Evolutionary conservation across 2,329 filamentous ascomycete genomes (phyloP), one percentile per base, ranked within the genome.

Genomic region (Xenoacremonium recifei): DNA sequence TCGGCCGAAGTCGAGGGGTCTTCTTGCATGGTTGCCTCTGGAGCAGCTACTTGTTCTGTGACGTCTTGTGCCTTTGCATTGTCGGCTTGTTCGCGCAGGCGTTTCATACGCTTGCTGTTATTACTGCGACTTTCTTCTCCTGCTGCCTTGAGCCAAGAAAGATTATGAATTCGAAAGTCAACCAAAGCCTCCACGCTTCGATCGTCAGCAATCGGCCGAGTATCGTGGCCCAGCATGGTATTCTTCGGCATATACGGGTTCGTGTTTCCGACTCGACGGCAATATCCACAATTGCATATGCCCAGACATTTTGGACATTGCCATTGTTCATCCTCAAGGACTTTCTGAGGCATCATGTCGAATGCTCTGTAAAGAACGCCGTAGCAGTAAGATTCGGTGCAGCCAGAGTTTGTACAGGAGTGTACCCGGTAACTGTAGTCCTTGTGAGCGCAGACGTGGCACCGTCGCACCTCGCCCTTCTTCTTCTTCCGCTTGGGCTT

Each of bases 351-450:
- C 78, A 89, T 86, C 61, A 90, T 80, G 62, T 97, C 92, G 58
- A 96, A 96, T 1, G 89, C 91, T 41, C 93, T 78, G 67, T 90
- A 97, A 2, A 99, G 74, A 13, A 86, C 86, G n/a, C 92, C 92
- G 59, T 95, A 99, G 63, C 93, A 97, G 61, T 95, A 99, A 1
- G 80, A 81, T 41, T 87, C 75, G 11, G 77, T 73, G 58, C 93
- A 97, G 7, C 76, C 79, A 3, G 70, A 68, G 27, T 72, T 83
- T 0, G 82, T 83, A 65, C 93, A 99, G 38, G 82, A 79, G 3
- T 89, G 89, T 48, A 96, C 80, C 57, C 89, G 91, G 80, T 95
- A 96, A 16, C 76, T 82, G 38, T 87, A 84, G 56, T 96, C 89
- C 32, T 83, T 79, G 59, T 88, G 80, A 44, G 80, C 81, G 65